Evolutionary conservation across 768 basidiomycete genomes (phyloP), one percentile per base, ranked within the genome.

Genomic region (Boletus pseudo-olivaceus): DNA sequence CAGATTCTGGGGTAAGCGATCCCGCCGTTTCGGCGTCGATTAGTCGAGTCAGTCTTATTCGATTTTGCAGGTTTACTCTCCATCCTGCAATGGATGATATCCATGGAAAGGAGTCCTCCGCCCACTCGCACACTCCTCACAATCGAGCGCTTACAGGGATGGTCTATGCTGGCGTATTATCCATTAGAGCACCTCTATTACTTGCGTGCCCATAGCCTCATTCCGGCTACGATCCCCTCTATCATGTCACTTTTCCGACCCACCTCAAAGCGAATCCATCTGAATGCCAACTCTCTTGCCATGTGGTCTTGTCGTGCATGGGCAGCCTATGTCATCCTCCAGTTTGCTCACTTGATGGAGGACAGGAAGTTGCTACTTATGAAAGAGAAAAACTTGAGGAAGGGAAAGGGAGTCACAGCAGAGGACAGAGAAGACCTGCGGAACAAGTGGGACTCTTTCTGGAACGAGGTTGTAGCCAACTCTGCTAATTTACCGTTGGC

Each of bases 221-320:
- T 90, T 33, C 84, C 87, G 14, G 56, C 79, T 1, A 70, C 74
- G n/a, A 60, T 87, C 42, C 71, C 80, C 9, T 73, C 77, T n/a
- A 68, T 81, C 15, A 51, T 68, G 12, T 74, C 78, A 15, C 51
- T 80, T 29, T 63, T 81, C 48, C 71, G 77, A 11, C 72, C 73
- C 41, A 63, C 72, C 47, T 71, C 72, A 30, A 78, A 76, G 56
- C 69, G 65, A 26, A 70, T 83, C 44, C 64, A 60, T 7, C 65
- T 89, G 39, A 72, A 85, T 52, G 56, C 78, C 8, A 72, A 74
- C 33, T 69, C 66, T 27, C 67, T 93, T 37, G 75, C 78, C 4
- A 60, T 85, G 49, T 90, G 87, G 88, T 91, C 90, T 14, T 82
- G 79, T 50, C 84, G 92, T 20, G 88, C 85, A 67, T 95, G 91